Conservation (phyloP, 2,329 filamentous ascomycete genomes). For the Xylariaceae sp. region DNA sequence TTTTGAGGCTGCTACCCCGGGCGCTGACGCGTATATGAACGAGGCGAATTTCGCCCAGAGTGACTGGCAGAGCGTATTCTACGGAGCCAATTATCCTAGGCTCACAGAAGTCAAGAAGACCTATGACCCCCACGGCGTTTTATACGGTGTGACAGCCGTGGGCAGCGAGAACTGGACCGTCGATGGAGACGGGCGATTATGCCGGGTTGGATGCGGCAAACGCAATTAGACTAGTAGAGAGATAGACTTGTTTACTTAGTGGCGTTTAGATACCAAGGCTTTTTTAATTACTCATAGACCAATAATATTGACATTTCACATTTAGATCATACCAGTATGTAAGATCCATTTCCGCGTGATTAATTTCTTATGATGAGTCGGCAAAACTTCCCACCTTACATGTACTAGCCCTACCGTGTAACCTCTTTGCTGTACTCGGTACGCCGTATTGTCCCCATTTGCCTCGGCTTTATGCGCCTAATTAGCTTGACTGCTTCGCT, state of each 20-base stretch:
- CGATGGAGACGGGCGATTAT: background rate
- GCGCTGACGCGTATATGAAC: background rate
- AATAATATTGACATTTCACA: constrained; percentile 1
- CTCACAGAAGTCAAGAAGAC: background rate
- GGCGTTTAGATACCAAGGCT: constrained; percentile 8
- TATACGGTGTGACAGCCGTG: background rate
- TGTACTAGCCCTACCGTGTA: too few relatives aligned
- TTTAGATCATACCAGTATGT: background rate
- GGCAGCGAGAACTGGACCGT: background rate
- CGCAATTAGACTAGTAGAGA: too few relatives aligned
- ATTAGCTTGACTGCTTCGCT: too few relatives aligned
- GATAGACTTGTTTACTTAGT: constrained; percentile 5
- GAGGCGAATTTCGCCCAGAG: background rate
- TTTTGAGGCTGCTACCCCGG: too few relatives aligned
- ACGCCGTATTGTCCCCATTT: too few relatives aligned
- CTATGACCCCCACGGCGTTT: background rate
- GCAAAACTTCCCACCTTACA: too few relatives aligned
- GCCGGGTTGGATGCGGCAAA: too few relatives aligned
- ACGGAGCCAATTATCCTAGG: background rate
- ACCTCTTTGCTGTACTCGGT: too few relatives aligned
- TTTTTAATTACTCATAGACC: background rate
- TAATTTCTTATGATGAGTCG: too few relatives aligned
- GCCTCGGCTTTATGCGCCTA: too few relatives aligned
- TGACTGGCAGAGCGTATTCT: background rate
- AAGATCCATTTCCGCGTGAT: too few relatives aligned